Evolutionary conservation across 2,329 filamentous ascomycete genomes (phyloP).

Genomic region (Cladophialophora chaetospira): DNA sequence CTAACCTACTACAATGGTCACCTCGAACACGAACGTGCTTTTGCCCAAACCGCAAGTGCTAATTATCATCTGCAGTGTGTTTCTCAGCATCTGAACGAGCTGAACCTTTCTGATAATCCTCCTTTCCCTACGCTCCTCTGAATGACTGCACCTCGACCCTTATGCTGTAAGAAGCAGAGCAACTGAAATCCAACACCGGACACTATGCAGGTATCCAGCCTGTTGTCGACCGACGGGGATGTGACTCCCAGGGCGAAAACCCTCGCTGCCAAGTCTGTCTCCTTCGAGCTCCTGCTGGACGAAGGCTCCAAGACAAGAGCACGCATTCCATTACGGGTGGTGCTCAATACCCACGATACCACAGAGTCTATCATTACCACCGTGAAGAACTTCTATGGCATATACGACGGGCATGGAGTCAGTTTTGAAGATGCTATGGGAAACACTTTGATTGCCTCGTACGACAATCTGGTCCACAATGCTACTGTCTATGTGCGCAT

Average conservation of each 20-base stretch:
- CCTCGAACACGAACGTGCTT: not conserved
- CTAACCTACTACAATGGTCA: not conserved
- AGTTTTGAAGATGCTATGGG: constrained; percentile 92
- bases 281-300: constrained; percentile 64
- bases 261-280: constrained; percentile 59
- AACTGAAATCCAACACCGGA: constrained; percentile 38
- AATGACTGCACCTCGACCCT: not conserved
- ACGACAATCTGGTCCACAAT: constrained; percentile 91
- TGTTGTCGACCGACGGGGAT: constrained; percentile 28
- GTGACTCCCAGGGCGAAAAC: constrained; percentile 39
- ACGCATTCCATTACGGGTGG: constrained; percentile 67
- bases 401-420: constrained; percentile 86
- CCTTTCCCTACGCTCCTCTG: constrained; percentile 1
- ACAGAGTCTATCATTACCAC: constrained; percentile 98
- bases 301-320: constrained; percentile 60
- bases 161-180: constrained; percentile 7
- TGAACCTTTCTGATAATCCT: not conserved
- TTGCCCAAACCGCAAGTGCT: constrained; percentile 1
- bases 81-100: not conserved
- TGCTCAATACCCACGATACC: constrained; percentile 93
- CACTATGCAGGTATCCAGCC: constrained; percentile 34
- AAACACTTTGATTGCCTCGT: constrained; percentile 89
- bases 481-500: constrained; percentile 93
- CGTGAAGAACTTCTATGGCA: constrained; percentile 97
- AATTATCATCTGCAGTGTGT: not conserved